Evolutionary conservation across 768 basidiomycete species (phyloP).

Genomic region (Boletus sp.): DNA sequence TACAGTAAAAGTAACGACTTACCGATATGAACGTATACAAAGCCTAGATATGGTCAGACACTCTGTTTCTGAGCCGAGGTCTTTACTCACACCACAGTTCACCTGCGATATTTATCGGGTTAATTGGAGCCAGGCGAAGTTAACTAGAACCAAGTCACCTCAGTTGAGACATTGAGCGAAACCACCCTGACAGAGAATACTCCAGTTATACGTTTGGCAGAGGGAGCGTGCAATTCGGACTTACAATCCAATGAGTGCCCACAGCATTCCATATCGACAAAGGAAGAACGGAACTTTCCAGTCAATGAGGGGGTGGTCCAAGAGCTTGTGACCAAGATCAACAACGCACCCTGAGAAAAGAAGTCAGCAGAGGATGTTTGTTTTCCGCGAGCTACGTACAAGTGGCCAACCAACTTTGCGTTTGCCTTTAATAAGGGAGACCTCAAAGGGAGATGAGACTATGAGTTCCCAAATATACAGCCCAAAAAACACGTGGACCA

Average conservation of each 20-base stretch:
- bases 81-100: slow-evolving; percentile 51
- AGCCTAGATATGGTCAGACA: slow-evolving; percentile 37
- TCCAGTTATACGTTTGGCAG: not conserved
- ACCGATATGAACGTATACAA: slow-evolving; percentile 70
- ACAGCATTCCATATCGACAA: slow-evolving; percentile 69
- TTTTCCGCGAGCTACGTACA: slow-evolving; percentile 38
- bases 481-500: slow-evolving; percentile 63
- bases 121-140: not conserved
- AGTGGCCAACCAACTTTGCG: slow-evolving; percentile 67
- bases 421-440: slow-evolving; percentile 55
- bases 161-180: slow-evolving; percentile 48
- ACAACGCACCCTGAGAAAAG: slow-evolving; percentile 13
- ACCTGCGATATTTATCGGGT: slow-evolving; percentile 35
- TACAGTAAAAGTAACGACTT: slow-evolving; percentile 13
- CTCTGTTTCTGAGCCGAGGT: not conserved
- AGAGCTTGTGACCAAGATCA: not conserved
- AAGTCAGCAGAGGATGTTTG: slow-evolving; percentile 1
- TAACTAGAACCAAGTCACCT: slow-evolving; percentile 10
- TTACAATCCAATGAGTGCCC: slow-evolving; percentile 62
- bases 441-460: slow-evolving; percentile 62
- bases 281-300: slow-evolving; percentile 59
- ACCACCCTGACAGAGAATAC: slow-evolving; percentile 42
- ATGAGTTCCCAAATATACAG: slow-evolving; percentile 67
- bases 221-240: slow-evolving; percentile 1
- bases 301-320: slow-evolving; percentile 4